Conservation (phyloP, 345 rosid species). For the Firmiana major region DNA sequence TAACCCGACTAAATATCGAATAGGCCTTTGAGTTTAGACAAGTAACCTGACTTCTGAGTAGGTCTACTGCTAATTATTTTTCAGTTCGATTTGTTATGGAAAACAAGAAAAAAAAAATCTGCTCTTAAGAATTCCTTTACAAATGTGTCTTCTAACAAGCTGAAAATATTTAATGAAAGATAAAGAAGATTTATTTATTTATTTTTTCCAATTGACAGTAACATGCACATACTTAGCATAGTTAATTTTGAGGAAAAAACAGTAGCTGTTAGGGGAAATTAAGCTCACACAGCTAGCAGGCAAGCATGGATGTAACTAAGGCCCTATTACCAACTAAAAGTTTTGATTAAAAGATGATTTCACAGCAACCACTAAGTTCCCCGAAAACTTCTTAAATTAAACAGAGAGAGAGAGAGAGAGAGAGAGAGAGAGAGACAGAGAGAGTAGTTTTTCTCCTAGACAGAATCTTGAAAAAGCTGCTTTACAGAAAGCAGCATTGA, state of each 20-base stretch:
- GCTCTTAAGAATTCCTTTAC: too few relatives aligned
- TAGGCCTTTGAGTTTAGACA: too few relatives aligned
- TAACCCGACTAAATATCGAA: too few relatives aligned
- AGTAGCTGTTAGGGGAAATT: neutral
- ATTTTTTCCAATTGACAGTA: neutral
- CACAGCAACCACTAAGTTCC: slow-evolving; percentile 17
- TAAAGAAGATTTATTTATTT: too few relatives aligned
- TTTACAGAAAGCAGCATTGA: slow-evolving; percentile 22
- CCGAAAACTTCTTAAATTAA: slow-evolving; percentile 14
- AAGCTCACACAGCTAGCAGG: neutral
- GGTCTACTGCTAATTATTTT: too few relatives aligned
- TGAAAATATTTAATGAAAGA: too few relatives aligned
- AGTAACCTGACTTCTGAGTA: too few relatives aligned
- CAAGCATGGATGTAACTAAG: neutral
- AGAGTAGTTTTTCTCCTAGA: neutral
- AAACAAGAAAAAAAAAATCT: too few relatives aligned
- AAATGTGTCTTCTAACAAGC: too few relatives aligned
- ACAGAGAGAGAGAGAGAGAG: neutral
- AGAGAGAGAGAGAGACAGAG: too few relatives aligned
- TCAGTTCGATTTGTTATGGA: too few relatives aligned
- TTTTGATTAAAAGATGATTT: slow-evolving; percentile 28
- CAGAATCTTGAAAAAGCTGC: slow-evolving; percentile 12
- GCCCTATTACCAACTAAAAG: slow-evolving; percentile 23
- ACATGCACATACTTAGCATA: neutral
- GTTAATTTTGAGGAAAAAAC: neutral